Evolutionary conservation across 208 protist genomes (phyloP), one percentile per base, ranked within the genome.

Genomic region (Trypanosoma platydactyli): DNA sequence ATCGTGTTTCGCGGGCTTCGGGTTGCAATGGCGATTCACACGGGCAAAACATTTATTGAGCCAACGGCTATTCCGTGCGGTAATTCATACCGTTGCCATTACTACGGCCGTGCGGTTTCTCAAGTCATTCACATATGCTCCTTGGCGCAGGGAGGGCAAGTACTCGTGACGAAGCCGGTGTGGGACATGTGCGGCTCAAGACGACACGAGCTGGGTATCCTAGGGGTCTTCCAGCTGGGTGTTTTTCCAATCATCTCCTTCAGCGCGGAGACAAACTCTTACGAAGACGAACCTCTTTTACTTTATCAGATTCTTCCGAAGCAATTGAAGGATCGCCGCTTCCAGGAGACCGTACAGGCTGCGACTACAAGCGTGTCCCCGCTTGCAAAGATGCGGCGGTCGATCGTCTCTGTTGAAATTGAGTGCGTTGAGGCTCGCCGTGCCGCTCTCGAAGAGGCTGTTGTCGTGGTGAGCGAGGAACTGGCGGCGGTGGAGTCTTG

Each of bases 41-140:
- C 80, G 5, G 89, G 89, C 29, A 82, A 86, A 55, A 68, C 68
- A 1, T 88, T 81, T 64, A 63, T 91, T 20, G 86, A 95, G 64
- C 78, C 78, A 27, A 83, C 84, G 22, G 82, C 77, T 15, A 84
- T 95, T 18, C 81, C 81, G 18, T 54, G 61, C 40, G 70, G 68
- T 11, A 65, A 76, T 30, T 54, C 60, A 40, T 92, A 83, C 73
- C 83, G 83, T 3, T 76, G 74, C 51, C 89, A 93, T 74, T 95
- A 92, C 77, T 93, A 92, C 70, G 89, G 89, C 12, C 73, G 77
- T 54, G 83, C 89, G 0, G 82, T 95, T 48, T 88, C 79, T 48
- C 89, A 95, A 75, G 72, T 88, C 7, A 76, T 95, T 46, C 79
- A 92, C 61, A 61, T 88, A 13, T 75, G 76, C 29, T 74, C 83